A percentile compares a stretch with the other conserved stretches of the same genome.
Evolutionary conservation across 2,329 filamentous ascomycete species (phyloP).

Genomic region (Achaetomium macrosporum): DNA sequence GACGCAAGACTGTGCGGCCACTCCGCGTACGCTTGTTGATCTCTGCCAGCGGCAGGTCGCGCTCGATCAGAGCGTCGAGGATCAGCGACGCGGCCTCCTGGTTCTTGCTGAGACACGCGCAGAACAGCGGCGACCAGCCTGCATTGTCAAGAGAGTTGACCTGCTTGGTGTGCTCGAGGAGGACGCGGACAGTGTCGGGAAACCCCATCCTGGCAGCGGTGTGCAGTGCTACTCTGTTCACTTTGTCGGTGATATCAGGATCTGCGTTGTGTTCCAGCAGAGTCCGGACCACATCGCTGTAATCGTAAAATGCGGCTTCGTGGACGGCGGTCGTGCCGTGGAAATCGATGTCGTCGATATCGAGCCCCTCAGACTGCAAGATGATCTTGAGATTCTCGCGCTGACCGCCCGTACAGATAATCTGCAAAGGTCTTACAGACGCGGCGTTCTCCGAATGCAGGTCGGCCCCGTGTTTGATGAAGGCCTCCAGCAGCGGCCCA

Average conservation of each 20-base stretch:
- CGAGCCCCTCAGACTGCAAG: slow-evolving; percentile 5
- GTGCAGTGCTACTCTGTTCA: slow-evolving; percentile 10
- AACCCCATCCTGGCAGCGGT: slow-evolving; percentile 8
- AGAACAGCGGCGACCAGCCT: slow-evolving; percentile 19
- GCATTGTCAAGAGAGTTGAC: slow-evolving; percentile 9
- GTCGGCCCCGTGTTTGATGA: slow-evolving; percentile 15
- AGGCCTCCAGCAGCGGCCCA: slow-evolving; percentile 9
- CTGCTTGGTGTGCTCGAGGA: slow-evolving; percentile 11
- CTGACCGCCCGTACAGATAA: slow-evolving; percentile 9
- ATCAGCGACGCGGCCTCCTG: slow-evolving; percentile 9
- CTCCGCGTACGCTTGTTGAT: slow-evolving; percentile 16
- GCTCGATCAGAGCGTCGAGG: slow-evolving; percentile 15
- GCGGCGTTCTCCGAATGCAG: slow-evolving; percentile 12
- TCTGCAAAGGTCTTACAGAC: slow-evolving; percentile 14
- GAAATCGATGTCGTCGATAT: slow-evolving; percentile 18
- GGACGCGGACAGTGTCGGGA: background rate
- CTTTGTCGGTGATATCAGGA: slow-evolving; percentile 10
- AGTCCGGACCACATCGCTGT: slow-evolving; percentile 3
- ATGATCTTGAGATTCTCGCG: slow-evolving; percentile 15
- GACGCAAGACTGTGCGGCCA: slow-evolving; percentile 17
- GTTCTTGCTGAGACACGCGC: slow-evolving; percentile 12
- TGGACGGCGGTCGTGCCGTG: slow-evolving; percentile 17
- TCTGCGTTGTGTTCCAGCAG: slow-evolving; percentile 13
- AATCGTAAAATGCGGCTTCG: slow-evolving; percentile 6
- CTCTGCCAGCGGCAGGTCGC: slow-evolving; percentile 10